Base-by-base conservation (phyloP, 495 filamentous ascomycete genomes). In the Aspergillus nidulans region DNA sequence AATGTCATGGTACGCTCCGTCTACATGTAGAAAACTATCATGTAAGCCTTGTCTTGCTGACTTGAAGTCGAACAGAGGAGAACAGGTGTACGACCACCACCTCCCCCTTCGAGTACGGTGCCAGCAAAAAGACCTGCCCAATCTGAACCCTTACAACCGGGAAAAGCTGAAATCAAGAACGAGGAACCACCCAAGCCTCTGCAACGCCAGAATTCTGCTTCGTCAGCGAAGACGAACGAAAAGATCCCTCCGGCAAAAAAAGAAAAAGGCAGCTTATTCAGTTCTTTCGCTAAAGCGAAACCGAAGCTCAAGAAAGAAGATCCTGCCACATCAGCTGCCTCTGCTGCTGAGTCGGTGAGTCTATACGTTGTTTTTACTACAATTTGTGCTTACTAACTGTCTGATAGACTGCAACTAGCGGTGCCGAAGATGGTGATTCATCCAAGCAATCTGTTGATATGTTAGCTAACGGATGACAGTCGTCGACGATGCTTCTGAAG, bases 231-330 rank as follows among this genome's bases (percentile, higher is more conserved):
- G 43, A 49, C 71, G 36, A 55, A 63, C 43, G 47, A 56, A 54
- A 66, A 75, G 55, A 56, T 72, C 36, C 67, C 76, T 15, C 60
- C 79, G 1, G 52, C 80, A 12, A 89, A 90, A 65, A 79, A 79
- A 16, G 82, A 85, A 61, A 72, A 77, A 61, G 79, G 81, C 15
- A 83, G 81, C 53, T 81, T 96, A 23, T 91, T 94, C 69, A 88
- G 86, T 60, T 87, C 91, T 1, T 95, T 95, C 66, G 87, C 90
- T 6, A 95, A 90, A 63, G 79, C 86, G 3, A 89, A 88, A 39
- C 74, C 88, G 0, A 85, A 81, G 56, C 62, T 76, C n/a, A 83
- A 82, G 62, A 75, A 77, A 55, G 73, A 81, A 52, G 64, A 70
- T 1, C 74, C 81, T 5, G 62, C 69, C 28, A 73, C 76, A 8